Conservation (phyloP, 2,329 filamentous ascomycete species). For the Aspergillus vadensis region DNA sequence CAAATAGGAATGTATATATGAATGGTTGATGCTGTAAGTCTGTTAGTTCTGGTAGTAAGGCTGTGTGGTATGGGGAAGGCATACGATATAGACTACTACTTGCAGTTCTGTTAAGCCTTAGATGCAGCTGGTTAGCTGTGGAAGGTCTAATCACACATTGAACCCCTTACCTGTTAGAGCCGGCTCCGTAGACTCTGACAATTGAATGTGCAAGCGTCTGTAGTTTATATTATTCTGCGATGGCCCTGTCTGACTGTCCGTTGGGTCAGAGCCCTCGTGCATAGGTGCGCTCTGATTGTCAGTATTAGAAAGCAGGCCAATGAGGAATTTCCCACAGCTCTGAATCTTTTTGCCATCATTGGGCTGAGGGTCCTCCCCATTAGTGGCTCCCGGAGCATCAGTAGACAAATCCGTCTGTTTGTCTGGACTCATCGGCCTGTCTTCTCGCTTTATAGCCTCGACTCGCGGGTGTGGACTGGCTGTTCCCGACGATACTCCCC, state of each 20-base stretch:
- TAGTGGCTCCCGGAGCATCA: background rate
- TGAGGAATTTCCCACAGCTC: constrained; percentile 42
- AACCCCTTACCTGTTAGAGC: constrained; percentile 19
- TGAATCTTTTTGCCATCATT: constrained; percentile 22
- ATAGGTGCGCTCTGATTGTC: constrained; percentile 33
- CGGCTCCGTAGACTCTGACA: constrained; percentile 22
- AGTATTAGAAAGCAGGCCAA: constrained; percentile 48
- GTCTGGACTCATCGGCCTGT: constrained; percentile 3
- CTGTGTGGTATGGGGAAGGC: constrained; percentile 9
- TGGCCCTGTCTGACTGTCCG: constrained; percentile 22
- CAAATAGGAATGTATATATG: constrained; percentile 54
- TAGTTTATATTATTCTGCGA: constrained; percentile 36
- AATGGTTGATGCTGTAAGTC: constrained; percentile 49
- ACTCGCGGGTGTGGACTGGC: constrained; percentile 28
- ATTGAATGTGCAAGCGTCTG: constrained; percentile 39
- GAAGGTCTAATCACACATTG: background rate
- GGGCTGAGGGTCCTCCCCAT: constrained; percentile 7
- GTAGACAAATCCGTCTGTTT: constrained; percentile 4
- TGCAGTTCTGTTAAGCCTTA: constrained; percentile 32
- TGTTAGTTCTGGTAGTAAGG: constrained; percentile 11
- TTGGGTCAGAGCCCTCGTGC: constrained; percentile 28
- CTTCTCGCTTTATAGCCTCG: constrained; percentile 28
- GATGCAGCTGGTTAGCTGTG: background rate
- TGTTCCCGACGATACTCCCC: constrained; percentile 44
- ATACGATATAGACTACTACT: constrained; percentile 48